Conservation (phyloP, 176 grass and related monocot species). For the Musa schizocarpa region DNA sequence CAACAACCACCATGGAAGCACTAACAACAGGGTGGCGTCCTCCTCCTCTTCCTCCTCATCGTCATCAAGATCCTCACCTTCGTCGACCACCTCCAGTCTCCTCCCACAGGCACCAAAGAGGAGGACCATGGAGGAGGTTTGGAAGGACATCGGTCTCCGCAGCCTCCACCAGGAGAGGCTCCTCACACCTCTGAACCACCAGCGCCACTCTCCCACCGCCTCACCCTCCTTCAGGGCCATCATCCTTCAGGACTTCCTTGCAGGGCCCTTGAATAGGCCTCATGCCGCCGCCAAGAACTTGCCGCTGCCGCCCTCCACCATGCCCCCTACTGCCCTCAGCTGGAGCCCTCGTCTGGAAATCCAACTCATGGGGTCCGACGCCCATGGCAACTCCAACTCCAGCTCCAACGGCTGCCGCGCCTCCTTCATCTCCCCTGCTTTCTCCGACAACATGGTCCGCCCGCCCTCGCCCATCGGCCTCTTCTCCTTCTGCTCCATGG, state of each 20-base stretch:
- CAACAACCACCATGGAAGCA: neutral
- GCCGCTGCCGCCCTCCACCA: neutral
- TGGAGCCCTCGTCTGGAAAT: neutral
- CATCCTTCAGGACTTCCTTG: slow-evolving; percentile 33
- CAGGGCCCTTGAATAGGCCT: slow-evolving; percentile 15
- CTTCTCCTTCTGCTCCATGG: slow-evolving; percentile 14
- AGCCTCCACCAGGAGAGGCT: slow-evolving; percentile 9
- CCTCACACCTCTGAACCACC: neutral
- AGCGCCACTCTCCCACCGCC: neutral
- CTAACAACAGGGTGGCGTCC: slow-evolving; percentile 10
- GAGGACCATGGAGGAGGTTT: slow-evolving; percentile 32
- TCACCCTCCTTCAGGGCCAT: slow-evolving; percentile 15
- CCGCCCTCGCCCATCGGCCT: slow-evolving; percentile 1
- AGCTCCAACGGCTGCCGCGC: neutral
- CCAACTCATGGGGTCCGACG: neutral
- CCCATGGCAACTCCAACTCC: neutral
- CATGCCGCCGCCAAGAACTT: neutral
- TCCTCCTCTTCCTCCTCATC: slow-evolving; percentile 23
- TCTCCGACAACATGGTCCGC: slow-evolving; percentile 3
- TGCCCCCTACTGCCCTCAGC: neutral
- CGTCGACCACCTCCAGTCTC: slow-evolving; percentile 8
- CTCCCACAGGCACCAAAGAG: slow-evolving; percentile 7
- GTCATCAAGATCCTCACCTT: slow-evolving; percentile 8
- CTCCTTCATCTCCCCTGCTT: neutral
- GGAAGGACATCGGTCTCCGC: slow-evolving; percentile 32